These are phyloP conservation scores for Fusarium sororula DNA, from an alignment of 2,329 filamentous ascomycete genomes.

Conservation along the genomic window DNA sequence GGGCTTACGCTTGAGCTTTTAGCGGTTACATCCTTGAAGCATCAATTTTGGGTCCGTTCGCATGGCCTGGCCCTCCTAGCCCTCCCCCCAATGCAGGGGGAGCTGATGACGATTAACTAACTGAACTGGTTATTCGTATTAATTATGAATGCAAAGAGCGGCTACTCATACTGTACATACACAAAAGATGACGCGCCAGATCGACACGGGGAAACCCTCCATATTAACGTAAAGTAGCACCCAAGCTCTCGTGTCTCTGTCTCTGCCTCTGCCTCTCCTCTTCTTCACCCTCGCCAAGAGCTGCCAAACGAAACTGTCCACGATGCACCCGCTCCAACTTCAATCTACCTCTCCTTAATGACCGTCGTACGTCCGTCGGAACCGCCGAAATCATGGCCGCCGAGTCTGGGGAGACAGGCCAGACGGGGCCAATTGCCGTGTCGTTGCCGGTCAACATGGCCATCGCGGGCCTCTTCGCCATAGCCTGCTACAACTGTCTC, in stretches of 20 bases:
- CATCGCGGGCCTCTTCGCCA: constrained; percentile 32
- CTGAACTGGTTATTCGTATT: background rate
- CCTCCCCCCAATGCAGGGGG: background rate
- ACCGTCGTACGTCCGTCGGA: constrained; percentile 12
- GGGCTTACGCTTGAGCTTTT: background rate
- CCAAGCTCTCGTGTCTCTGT: background rate
- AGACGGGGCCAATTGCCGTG: constrained; percentile 24
- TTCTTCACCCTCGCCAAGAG: background rate
- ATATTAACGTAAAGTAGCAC: background rate
- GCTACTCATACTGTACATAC: background rate
- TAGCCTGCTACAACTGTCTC: constrained; percentile 29
- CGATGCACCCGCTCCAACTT: background rate
- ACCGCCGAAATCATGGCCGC: constrained; percentile 22
- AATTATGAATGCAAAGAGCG: background rate
- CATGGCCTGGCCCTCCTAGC: background rate
- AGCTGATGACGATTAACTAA: constrained; percentile 3
- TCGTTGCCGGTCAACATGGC: constrained; percentile 28
- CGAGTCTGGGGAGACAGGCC: background rate
- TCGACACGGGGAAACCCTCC: background rate
- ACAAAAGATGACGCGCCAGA: background rate
- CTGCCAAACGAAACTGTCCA: background rate
- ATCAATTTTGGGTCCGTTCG: background rate
- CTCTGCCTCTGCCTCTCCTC: background rate
- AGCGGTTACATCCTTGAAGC: constrained; percentile 6
- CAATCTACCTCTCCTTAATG: background rate